These are phyloP conservation scores for Suhomyces panamericanus DNA, from an alignment of 1,139 yeast species.

Conservation along the genomic window DNA sequence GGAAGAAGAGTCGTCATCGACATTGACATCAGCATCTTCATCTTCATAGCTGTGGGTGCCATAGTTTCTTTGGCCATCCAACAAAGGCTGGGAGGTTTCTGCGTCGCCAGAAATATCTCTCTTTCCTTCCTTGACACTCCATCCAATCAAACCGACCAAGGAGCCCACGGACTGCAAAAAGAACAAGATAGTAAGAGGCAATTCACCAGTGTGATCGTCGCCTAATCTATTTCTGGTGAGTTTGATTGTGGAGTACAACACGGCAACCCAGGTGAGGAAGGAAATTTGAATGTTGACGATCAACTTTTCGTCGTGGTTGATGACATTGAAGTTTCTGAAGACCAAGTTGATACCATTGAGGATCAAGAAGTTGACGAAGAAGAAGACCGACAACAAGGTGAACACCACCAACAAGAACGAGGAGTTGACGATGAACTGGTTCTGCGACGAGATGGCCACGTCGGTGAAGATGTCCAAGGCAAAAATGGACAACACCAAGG, in stretches of 20 bases:
- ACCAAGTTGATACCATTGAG: conserved; percentile 48
- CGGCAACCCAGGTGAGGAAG: conserved; percentile 54
- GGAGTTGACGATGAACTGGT: conserved; percentile 62
- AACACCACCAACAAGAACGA: conserved; percentile 38
- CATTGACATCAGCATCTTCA: conserved; percentile 15
- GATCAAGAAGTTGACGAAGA: conserved; percentile 56
- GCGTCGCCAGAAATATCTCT: conserved; percentile 12
- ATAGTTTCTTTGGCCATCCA: conserved; percentile 23
- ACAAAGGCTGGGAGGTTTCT: conserved; percentile 34
- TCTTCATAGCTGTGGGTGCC: conserved; percentile 24
- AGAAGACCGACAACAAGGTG: conserved; percentile 48
- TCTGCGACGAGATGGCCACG: conserved; percentile 33
- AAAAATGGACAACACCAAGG: conserved; percentile 46
- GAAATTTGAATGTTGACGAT: conserved; percentile 61
- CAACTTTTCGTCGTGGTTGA: conserved; percentile 71
- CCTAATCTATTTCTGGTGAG: conserved; percentile 41
- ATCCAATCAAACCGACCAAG: conserved; percentile 54
- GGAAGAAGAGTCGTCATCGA: conserved; percentile 16
- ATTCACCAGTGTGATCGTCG: conserved; percentile 63
- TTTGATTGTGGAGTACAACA: conserved; percentile 49
- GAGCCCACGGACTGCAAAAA: conserved; percentile 51
- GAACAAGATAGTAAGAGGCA: conserved; percentile 52
- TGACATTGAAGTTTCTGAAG: conserved; percentile 50
- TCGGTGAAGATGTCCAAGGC: conserved; percentile 38
- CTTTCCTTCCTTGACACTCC: conserved; percentile 29